These are phyloP conservation scores for Lumnitzera littorea DNA, from an alignment of 345 rosid genomes.

Conservation along the genomic window DNA sequence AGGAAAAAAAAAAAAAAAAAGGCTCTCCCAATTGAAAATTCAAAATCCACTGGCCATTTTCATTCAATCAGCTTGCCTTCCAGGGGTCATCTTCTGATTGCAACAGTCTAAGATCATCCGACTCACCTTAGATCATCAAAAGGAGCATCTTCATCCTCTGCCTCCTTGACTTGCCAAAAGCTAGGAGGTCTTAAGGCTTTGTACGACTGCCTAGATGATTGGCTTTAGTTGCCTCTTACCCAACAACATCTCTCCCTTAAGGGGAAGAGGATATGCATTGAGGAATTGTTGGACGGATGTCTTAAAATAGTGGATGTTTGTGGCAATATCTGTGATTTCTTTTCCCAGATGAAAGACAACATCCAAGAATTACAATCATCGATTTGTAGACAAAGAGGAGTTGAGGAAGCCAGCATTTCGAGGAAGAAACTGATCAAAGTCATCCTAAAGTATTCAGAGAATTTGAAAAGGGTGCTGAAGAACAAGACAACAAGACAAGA, in stretches of 20 bases:
- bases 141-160: slow-evolving; percentile 1
- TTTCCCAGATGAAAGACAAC: slow-evolving; percentile 7
- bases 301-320: slow-evolving; percentile 14
- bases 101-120: too few relatives aligned
- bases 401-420: not conserved
- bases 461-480: not conserved
- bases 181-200: not conserved
- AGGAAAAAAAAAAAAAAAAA: too few relatives aligned
- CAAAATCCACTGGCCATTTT: too few relatives aligned
- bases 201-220: slow-evolving; percentile 9
- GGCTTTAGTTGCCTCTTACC: slow-evolving; percentile 14
- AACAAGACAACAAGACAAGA: not conserved
- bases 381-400: too few relatives aligned
- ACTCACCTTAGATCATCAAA: slow-evolving; percentile 2
- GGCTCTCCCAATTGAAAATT: too few relatives aligned
- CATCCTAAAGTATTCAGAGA: not conserved
- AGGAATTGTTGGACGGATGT: slow-evolving; percentile 12
- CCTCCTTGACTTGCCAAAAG: slow-evolving; percentile 3
- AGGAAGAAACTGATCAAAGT: slow-evolving; percentile 1
- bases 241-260: slow-evolving; percentile 8
- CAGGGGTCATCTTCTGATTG: too few relatives aligned
- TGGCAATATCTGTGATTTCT: slow-evolving; percentile 1
- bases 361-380: slow-evolving; percentile 1
- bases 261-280: not conserved
- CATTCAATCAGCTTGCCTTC: too few relatives aligned